Conservation (phyloP, 2,329 filamentous ascomycete species). For the Periconia digitata region DNA sequence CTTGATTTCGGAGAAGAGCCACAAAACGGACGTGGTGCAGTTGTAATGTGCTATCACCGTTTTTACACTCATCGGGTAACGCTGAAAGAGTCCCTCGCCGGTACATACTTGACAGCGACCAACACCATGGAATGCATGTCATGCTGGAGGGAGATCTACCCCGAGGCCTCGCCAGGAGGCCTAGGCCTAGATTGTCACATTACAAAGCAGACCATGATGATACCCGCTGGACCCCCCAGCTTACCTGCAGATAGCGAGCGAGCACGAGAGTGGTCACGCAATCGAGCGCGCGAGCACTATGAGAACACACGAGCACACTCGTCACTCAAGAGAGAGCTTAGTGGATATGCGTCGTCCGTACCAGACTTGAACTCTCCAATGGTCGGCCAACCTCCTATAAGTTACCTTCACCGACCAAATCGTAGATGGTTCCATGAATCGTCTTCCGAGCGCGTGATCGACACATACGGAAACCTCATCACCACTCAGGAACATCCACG, state of each 20-base stretch:
- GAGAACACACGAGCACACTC: slow-evolving; percentile 2
- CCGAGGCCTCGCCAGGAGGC: slow-evolving; percentile 22
- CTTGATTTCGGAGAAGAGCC: slow-evolving; percentile 44
- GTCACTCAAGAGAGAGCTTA: not conserved
- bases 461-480: slow-evolving; percentile 23
- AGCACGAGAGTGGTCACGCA: slow-evolving; percentile 2
- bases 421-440: not conserved
- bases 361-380: not conserved
- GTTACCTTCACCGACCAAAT: not conserved
- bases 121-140: slow-evolving; percentile 31
- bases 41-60: slow-evolving; percentile 29
- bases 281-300: slow-evolving; percentile 5
- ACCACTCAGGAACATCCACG: slow-evolving; percentile 4
- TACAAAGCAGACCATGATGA: not conserved
- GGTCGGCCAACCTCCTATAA: not conserved
- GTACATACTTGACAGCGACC: not conserved
- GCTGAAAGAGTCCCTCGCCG: slow-evolving; percentile 14
- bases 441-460: slow-evolving; percentile 8
- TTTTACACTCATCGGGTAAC: slow-evolving; percentile 21
- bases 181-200: not conserved
- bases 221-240: not conserved
- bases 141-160: slow-evolving; percentile 30
- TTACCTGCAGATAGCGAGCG: not conserved
- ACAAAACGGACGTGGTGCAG: slow-evolving; percentile 22
- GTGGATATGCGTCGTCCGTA: not conserved